Evolutionary conservation across 2,329 filamentous ascomycete species (phyloP), one percentile per base, ranked within the genome.

Genomic region (Penicillium glabrum): DNA sequence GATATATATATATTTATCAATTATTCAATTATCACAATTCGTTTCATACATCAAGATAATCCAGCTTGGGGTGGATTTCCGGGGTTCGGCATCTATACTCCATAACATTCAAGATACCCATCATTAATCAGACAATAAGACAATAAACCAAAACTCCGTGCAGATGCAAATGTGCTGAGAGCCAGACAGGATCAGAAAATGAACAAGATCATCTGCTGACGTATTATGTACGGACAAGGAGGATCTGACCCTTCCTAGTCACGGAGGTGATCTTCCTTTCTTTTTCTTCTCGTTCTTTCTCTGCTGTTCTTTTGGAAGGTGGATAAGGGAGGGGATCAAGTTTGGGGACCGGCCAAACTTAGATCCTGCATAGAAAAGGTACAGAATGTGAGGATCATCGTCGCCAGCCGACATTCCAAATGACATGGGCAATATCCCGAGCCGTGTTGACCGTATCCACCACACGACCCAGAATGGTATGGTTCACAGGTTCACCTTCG

Each of bases 401-500:
- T 59, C 81, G 76, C 85, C 85, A 87, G 21, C 85, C 85, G 46
- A 87, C 85, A 64, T 87, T 87, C 84, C 85, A 87, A 57, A 87
- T 85, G 8, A 87, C 85, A 70, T 86, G 83, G 7, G 83, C 84
- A 61, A 87, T 87, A 63, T 87, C 85, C 56, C 79, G 78, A 37
- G 85, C 84, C 2, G 85, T 87, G 67, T 87, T 87, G 58, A 87
- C 82, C 6, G 90, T 93, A 76, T 96, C 90, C 71, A 93, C 86
- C 49, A 96, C 87, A 67, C 88, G 86, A 59, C 90, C 89, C 69
- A 96, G 84, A 54, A 96, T 81, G 46, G 89, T 88, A 51, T 82
- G 80, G 67, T 79, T 84, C 59, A 81, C 75, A 8, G 77, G 75
- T 62, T 91, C 89, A 58, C 86, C 86, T 65, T 92, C 89, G 65